Percentiles rank a stretch among this genome's conserved stretches.
phyloP scores from a whole-genome alignment of 306 rosid species.

The Gastrolobium villosum region DNA sequence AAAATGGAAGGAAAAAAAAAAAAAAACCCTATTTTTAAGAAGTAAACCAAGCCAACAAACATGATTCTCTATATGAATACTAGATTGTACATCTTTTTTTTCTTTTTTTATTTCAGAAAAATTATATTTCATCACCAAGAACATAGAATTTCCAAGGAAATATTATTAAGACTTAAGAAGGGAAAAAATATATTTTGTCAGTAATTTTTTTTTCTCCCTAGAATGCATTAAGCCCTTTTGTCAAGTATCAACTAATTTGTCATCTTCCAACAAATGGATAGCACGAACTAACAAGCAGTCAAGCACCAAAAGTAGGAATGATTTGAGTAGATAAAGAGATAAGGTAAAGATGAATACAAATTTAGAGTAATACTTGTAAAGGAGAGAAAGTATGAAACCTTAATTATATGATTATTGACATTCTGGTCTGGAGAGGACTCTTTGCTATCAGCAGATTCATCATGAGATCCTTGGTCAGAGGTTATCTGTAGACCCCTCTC shows the following conservation, averaged over 20 bases:
- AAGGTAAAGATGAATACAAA: conserved; percentile 7
- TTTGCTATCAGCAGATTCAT: conserved; percentile 75
- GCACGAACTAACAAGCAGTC: conserved; percentile 9
- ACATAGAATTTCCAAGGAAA: conserved; percentile 10
- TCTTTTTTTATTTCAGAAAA: neutral
- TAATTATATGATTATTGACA: conserved; percentile 69
- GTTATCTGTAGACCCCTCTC: conserved; percentile 89
- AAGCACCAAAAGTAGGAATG: conserved; percentile 3
- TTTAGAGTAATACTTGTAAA: conserved; percentile 16
- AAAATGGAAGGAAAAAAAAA: conserved; percentile 30
- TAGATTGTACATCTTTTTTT: conserved; percentile 7
- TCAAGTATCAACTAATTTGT: conserved; percentile 28
- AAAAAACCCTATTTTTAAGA: neutral
- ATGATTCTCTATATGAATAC: conserved; percentile 25
- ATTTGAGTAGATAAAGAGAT: neutral
- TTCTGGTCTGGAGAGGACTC: conserved; percentile 71
- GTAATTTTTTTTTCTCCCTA: neutral
- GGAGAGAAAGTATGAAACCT: conserved; percentile 58
- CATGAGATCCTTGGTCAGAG: conserved; percentile 73
- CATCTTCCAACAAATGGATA: conserved; percentile 30
- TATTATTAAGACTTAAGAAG: neutral
- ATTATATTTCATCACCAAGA: conserved; percentile 12
- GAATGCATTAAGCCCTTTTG: conserved; percentile 20
- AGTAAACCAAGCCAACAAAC: conserved; percentile 30
- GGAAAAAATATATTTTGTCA: neutral